Conservation (phyloP, 2,329 filamentous ascomycete genomes). For the Iodosphaeria phyllophila region DNA sequence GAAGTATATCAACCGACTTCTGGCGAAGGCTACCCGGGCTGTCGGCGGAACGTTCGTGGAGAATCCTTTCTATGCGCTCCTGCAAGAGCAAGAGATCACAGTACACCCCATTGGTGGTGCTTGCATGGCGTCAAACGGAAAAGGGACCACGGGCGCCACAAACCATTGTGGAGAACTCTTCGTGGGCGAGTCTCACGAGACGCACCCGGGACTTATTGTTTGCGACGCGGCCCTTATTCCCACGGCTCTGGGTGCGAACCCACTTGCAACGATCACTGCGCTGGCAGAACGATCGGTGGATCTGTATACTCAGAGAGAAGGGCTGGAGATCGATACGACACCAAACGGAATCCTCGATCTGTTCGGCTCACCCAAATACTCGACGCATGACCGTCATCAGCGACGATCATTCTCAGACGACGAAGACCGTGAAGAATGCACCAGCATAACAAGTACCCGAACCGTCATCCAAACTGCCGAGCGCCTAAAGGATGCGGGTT, state of each 20-base stretch:
- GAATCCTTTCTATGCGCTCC: constrained; percentile 35
- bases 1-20: constrained; percentile 27
- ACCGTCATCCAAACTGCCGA: constrained; percentile 22
- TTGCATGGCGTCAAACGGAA: constrained; percentile 40
- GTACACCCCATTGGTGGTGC: constrained; percentile 51
- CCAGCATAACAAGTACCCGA: constrained; percentile 16
- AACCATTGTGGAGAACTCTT: constrained; percentile 45
- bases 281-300: constrained; percentile 46
- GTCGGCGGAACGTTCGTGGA: constrained; percentile 41
- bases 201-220: constrained; percentile 38
- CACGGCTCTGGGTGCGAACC: constrained; percentile 44
- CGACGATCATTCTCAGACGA: constrained; percentile 2
- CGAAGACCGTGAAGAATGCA: constrained; percentile 14
- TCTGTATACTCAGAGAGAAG: constrained; percentile 21
- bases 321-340: constrained; percentile 24
- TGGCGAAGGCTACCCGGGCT: constrained; percentile 33
- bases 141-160: constrained; percentile 34
- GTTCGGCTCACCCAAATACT: constrained; percentile 29
- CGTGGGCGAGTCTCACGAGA: constrained; percentile 27
- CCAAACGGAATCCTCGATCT: constrained; percentile 31
- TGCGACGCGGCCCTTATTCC: constrained; percentile 44
- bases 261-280: constrained; percentile 50
- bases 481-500: constrained; percentile 24
- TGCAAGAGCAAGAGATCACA: constrained; percentile 39
- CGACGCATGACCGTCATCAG: constrained; percentile 6